These are phyloP conservation scores for Aspergillus pseudotamarii DNA, from an alignment of 2,329 filamentous ascomycete genomes.

Conservation along the genomic window DNA sequence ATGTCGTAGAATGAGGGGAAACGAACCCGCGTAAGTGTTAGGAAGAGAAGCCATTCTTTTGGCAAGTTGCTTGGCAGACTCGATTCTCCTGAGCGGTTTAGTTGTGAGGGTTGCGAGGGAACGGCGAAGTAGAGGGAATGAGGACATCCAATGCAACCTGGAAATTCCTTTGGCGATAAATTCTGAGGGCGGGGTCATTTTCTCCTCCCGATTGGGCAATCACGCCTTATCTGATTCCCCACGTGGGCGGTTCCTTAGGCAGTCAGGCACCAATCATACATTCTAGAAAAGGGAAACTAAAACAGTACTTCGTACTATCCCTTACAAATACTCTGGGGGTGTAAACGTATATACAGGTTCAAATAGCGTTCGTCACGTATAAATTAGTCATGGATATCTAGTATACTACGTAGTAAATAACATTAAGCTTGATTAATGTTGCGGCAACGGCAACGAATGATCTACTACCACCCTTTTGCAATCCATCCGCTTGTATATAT, in stretches of 20 bases:
- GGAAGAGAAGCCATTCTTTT: slow-evolving; percentile 58
- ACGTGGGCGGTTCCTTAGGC: slow-evolving; percentile 29
- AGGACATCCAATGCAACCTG: slow-evolving; percentile 13
- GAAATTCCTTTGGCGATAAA: slow-evolving; percentile 18
- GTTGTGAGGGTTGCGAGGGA: slow-evolving; percentile 18
- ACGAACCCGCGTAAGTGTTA: slow-evolving; percentile 59
- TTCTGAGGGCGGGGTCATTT: slow-evolving; percentile 23
- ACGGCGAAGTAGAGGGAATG: slow-evolving; percentile 6
- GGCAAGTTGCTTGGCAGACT: slow-evolving; percentile 37
- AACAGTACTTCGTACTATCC: too few species aligned
- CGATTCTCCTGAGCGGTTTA: slow-evolving; percentile 34
- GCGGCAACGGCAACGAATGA: too few species aligned
- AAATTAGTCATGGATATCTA: too few species aligned
- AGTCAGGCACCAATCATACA: slow-evolving; percentile 7
- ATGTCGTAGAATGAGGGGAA: background rate
- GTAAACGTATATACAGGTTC: too few species aligned
- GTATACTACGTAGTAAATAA: too few species aligned
- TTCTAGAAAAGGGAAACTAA: too few species aligned
- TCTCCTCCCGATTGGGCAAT: slow-evolving; percentile 27
- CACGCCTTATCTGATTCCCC: slow-evolving; percentile 21
- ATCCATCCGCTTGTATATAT: too few species aligned
- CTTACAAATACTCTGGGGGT: too few species aligned
- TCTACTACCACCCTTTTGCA: too few species aligned
- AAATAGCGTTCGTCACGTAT: too few species aligned
- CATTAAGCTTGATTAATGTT: too few species aligned